Evolutionary conservation across 2,329 filamentous ascomycete genomes (phyloP).

Genomic region (Leptosphaerulina australis): DNA sequence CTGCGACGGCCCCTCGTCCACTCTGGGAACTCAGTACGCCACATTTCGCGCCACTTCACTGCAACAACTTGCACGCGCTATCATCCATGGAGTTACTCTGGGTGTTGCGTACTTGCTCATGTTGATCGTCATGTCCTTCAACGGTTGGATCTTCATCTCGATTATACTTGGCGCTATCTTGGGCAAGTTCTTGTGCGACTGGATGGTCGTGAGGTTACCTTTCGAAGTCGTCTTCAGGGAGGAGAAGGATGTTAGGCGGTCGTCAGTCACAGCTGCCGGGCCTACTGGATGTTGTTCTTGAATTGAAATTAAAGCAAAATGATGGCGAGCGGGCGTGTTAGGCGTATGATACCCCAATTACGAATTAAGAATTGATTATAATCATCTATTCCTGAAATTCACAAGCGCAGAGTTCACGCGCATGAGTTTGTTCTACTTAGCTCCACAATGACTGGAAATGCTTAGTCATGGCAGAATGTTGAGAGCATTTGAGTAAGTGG

Average conservation of each 20-base stretch:
- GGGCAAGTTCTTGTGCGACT: constrained; percentile 75
- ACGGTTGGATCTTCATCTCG: constrained; percentile 77
- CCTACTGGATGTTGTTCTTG: constrained; percentile 41
- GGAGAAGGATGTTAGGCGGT: constrained; percentile 34
- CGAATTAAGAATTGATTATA: background rate
- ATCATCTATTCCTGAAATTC: too few relatives aligned
- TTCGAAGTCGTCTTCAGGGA: constrained; percentile 23
- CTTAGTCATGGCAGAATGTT: too few relatives aligned
- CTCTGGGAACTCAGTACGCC: constrained; percentile 34
- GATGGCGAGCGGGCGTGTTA: background rate
- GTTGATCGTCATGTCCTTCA: constrained; percentile 71
- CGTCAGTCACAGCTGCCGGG: constrained; percentile 32
- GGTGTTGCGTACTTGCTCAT: constrained; percentile 80
- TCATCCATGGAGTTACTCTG: constrained; percentile 74
- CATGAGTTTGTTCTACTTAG: too few relatives aligned
- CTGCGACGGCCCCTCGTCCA: constrained; percentile 32
- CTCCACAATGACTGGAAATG: too few relatives aligned
- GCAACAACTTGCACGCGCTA: constrained; percentile 70
- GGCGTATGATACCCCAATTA: constrained; percentile 12
- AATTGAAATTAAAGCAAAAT: background rate
- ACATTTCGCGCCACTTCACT: constrained; percentile 61
- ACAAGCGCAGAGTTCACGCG: too few relatives aligned
- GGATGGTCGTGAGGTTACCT: constrained; percentile 53
- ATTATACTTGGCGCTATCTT: constrained; percentile 78
- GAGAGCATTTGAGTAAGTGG: too few relatives aligned